Evolutionary conservation across 148 eudicot genomes (phyloP).

Genomic region (Cornus kousa): DNA sequence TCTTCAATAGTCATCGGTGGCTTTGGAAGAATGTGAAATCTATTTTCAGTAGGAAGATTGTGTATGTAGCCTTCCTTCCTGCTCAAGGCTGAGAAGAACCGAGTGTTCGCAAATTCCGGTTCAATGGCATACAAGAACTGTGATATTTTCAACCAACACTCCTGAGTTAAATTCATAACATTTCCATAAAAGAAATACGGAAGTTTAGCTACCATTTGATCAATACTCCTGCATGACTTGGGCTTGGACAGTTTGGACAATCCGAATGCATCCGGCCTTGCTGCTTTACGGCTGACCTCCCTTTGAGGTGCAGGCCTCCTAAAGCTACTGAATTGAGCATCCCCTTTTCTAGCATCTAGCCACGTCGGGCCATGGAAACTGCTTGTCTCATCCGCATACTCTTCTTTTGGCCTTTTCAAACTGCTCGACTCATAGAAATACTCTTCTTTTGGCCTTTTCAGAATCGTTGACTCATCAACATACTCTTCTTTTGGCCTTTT

Average conservation of each 20-base stretch:
- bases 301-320: slow-evolving; percentile 16
- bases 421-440: slow-evolving; percentile 36
- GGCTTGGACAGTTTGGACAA: slow-evolving; percentile 32
- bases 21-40: slow-evolving; percentile 55
- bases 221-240: slow-evolving; percentile 41
- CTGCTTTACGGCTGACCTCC: slow-evolving; percentile 15
- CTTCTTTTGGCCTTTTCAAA: slow-evolving; percentile 72
- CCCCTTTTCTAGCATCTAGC: slow-evolving; percentile 31
- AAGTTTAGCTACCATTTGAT: slow-evolving; percentile 48
- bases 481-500: slow-evolving; percentile 67
- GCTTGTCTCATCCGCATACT: slow-evolving; percentile 41
- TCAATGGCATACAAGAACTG: slow-evolving; percentile 63
- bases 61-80: slow-evolving; percentile 88
- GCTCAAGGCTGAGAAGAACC: slow-evolving; percentile 67
- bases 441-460: slow-evolving; percentile 73
- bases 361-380: slow-evolving; percentile 23
- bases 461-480: slow-evolving; percentile 34
- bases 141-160: slow-evolving; percentile 73
- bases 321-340: slow-evolving; percentile 12
- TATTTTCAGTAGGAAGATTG: slow-evolving; percentile 66
- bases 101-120: slow-evolving; percentile 69
- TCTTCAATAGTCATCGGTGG: slow-evolving; percentile 76
- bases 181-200: slow-evolving; percentile 91
- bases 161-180: slow-evolving; percentile 51
- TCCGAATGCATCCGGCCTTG: slow-evolving; percentile 15